Base-by-base conservation (phyloP, 2,329 filamentous ascomycete species). In the Ophiostoma quercus region DNA sequence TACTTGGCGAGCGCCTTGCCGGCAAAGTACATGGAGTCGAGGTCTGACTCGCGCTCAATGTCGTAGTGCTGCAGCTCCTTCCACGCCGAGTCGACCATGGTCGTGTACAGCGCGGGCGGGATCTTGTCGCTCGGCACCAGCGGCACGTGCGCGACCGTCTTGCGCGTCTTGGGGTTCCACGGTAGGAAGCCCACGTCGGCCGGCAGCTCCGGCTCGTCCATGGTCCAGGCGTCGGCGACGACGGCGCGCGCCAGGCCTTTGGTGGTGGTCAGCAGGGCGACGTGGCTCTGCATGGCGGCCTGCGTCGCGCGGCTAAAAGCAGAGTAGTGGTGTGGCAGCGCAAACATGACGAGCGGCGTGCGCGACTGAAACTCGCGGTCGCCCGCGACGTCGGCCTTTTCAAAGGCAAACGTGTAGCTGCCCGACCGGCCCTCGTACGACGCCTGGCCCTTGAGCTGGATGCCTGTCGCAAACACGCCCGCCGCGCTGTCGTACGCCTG, bases 1-100 rank as follows among this genome's bases (percentile, higher is more conserved):
- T 92, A 94, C 77, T 94, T 94, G 72, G 88, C 90, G 25, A 95
- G 80, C 16, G 66, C 69, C 83, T 94, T 98, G 74, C 95, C 95
- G 74, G 91, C 91, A 78, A 90, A 97, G 79, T 98, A 98, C 88
- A 96, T 94, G 51, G 92, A 96, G 77, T 94, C 86, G 47, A 92
- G 82, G 73, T 95, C 87, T 5, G 88, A 87, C 76, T 95, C 89
- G 0, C 81, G 80, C 22, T 82, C 79, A 78, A 97, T 91, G 77
- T 93, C 85, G 78, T 95, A 89, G 0, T 86, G 39, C 65, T 66
- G 84, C 0, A 73, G 67, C 77, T 98, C 95, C 25, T 83, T 84
- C 22, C 84, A 82, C 1, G 92, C 90, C 9, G 88, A 82, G 1
- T 84, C 81, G 47, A 81, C 80, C 70, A 96, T 90, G 2, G 82